Evolutionary conservation across 148 eudicot species (phyloP), one percentile per base, ranked within the genome.

Genomic region (Heliosperma pusillum): DNA sequence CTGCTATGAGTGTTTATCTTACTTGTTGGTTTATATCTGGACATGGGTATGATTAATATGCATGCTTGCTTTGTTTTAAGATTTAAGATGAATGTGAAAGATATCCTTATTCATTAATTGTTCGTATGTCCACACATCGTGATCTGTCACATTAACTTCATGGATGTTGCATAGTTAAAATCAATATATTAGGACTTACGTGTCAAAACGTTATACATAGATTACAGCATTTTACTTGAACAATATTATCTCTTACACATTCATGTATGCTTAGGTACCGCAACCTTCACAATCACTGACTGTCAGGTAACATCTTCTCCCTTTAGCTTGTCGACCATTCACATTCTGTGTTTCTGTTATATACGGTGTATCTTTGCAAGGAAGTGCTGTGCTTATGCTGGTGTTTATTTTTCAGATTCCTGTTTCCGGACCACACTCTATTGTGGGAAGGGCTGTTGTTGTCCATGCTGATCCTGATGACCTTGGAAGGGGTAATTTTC

Each of bases 381-480:
- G 29, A 8, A 24, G 67, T 25, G 16, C 42, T 62, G 6, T 55
- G 27, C 33, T 59, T 52, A 16, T 56, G 60, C 20, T 58, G 20
- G 33, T 81, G 22, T 58, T 69, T 52, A 2, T 66, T 70, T 52
- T 79, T 66, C 82, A 95, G 98, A 92, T 92, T 65, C 98, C 98
- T 69, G 93, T 95, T 55, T 47, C 77, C 74, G 98, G 98, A 76
- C 78, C 96, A 66, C 73, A 88, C 78, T 91, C 98, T 71, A 85
- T 94, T 56, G 80, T 94, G 26, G 98, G 98, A 82, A 91, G 97
- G 87, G 98, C 98, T 76, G 96, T 94, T 74, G 98, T 94, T 80
- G 93, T 94, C 79, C 98, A 94, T 86, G 98, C 83, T 66, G 98
- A 94, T 71, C 93, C 98, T 58, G 98, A 94, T 86, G 98, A 94